A percentile compares a stretch with the other conserved stretches of the same genome.
Conservation (phyloP, 495 filamentous ascomycete species). For the Xylaria venustula region DNA sequence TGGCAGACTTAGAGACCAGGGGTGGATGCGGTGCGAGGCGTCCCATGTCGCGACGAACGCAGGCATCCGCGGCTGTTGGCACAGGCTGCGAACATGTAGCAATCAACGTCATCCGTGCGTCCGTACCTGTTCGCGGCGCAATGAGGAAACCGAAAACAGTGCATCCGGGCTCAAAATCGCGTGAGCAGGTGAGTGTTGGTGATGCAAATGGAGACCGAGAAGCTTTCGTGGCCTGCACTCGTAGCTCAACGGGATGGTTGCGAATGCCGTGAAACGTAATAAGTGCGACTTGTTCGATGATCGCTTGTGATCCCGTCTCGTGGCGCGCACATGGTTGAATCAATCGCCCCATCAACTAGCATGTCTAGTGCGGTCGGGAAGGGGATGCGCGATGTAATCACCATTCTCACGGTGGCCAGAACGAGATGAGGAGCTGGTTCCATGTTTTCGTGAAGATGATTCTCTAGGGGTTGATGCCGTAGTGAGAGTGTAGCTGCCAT, state of each 20-base stretch:
- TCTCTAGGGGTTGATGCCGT: neutral
- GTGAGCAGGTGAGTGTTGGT: too few relatives aligned
- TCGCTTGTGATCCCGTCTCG: neutral
- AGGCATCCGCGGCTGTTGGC: slow-evolving; percentile 6
- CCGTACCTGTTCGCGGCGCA: neutral
- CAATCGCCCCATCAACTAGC: neutral
- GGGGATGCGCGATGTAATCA: slow-evolving; percentile 11
- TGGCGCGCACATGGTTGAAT: neutral
- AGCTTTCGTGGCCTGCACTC: neutral
- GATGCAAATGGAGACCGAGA: too few relatives aligned
- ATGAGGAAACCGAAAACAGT: too few relatives aligned
- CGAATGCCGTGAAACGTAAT: neutral
- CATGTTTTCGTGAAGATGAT: slow-evolving; percentile 4
- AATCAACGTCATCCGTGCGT: neutral
- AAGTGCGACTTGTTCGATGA: neutral
- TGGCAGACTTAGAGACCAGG: neutral
- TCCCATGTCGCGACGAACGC: neutral
- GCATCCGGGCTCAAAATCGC: too few relatives aligned
- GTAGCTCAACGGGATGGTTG: neutral
- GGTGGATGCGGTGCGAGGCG: neutral
- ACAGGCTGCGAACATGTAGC: neutral
- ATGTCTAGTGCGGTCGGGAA: slow-evolving; percentile 10
- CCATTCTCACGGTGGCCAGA: neutral
- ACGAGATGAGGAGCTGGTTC: neutral
- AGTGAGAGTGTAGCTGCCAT: neutral